Evolutionary conservation across 495 filamentous ascomycete species (phyloP), one percentile per base, ranked within the genome.

Genomic region (Tuber melanosporum): DNA sequence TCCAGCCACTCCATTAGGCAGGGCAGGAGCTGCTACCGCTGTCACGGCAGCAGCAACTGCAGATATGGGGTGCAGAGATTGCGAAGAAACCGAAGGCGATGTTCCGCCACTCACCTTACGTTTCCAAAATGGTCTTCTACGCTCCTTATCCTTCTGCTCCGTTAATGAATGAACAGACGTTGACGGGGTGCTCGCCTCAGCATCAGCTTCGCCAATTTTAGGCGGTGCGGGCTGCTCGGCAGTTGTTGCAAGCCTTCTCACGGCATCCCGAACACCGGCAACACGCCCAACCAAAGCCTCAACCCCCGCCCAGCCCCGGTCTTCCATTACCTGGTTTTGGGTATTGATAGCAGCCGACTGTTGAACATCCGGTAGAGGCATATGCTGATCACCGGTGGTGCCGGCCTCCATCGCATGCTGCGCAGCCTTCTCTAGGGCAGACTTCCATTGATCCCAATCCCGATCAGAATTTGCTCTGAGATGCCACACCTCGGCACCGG

Each of bases 401-500:
- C 79, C 75, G n/a, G 82, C 77, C 70, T 83, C 83, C 47, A 78
- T 73, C 43, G 83, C 83, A 10, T 82, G 73, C 14, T 77, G 73
- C 20, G 73, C 93, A 10, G 94, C 94, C 77, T 87, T 89, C 83
- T 98, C 94, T 44, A 99, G 84, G 4, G 94, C 95, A 70, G 88
- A 87, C 66, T 91, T 93, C 95, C 95, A 99, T 2, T 91, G 91
- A 36, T 86, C 87, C 84, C 97, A 99, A 70, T 98, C 96, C 75
- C 90, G 91, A 12, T 89, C 88, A 78, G 92, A 95, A 42, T 87
- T 88, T 39, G 95, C 94, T 77, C 91, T 91, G n/a, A 99, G 87
- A 86, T 98, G 95, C 95, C 95, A 99, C 15, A 99, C 89, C 84
- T 99, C 95, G 8, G 95, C 94, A 0, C 95, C 95, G 0, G 96